A percentile compares a stretch with the other conserved stretches of the same genome.
Evolutionary conservation across 2,329 filamentous ascomycete species (phyloP).

Genomic region (Lecanosticta acicola): DNA sequence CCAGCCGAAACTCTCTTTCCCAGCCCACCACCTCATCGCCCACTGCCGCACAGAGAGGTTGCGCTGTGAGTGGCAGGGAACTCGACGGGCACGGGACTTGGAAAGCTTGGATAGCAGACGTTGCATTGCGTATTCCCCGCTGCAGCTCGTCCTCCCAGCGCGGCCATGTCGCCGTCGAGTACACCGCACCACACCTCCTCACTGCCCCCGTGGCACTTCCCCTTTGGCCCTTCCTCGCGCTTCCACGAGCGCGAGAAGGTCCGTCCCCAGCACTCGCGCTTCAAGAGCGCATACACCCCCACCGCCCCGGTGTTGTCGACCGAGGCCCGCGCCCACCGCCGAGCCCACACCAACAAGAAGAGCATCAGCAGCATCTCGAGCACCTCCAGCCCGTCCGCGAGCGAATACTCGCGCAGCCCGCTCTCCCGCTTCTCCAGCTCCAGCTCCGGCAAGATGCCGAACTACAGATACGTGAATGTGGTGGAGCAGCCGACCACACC

Average conservation of each 20-base stretch:
- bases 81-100: neutral
- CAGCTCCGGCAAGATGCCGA: conserved; percentile 5
- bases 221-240: conserved; percentile 26
- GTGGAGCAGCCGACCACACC: conserved; percentile 22
- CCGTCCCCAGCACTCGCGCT: conserved; percentile 15
- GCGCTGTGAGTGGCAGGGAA: neutral
- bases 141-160: neutral
- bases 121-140: conserved; percentile 12
- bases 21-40: neutral
- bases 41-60: neutral
- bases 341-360: conserved; percentile 20
- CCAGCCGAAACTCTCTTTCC: neutral
- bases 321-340: conserved; percentile 26
- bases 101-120: neutral
- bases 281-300: conserved; percentile 21
- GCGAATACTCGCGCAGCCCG: conserved; percentile 17
- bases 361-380: conserved; percentile 13
- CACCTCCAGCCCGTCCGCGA: conserved; percentile 4
- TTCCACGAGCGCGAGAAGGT: conserved; percentile 24
- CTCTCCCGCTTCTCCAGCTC: conserved; percentile 14
- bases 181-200: conserved; percentile 9
- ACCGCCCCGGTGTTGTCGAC: conserved; percentile 26
- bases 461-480: neutral
- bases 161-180: conserved; percentile 9
- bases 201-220: conserved; percentile 6